Percentiles rank a stretch among this genome's conserved stretches.
Conservation (phyloP, 148 eudicot genomes). For the Mesembryanthemum crystallinum region DNA sequence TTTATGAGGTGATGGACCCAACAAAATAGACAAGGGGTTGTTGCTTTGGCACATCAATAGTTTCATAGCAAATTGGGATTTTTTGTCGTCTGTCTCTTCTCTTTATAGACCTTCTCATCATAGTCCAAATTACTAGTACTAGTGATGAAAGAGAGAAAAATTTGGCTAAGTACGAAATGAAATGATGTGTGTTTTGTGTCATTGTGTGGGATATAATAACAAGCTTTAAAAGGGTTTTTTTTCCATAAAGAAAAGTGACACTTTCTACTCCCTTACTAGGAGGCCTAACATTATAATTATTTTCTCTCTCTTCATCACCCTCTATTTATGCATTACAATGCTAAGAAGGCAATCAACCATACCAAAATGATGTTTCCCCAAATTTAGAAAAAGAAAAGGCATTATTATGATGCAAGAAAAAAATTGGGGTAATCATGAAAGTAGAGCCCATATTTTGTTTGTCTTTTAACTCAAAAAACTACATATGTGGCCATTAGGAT, state of each 20-base stretch:
- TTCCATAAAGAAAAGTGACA: not conserved
- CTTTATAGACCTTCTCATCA: not conserved
- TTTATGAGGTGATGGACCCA: slow-evolving; percentile 1
- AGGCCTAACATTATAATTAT: not conserved
- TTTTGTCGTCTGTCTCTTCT: slow-evolving; percentile 14
- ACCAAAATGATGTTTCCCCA: slow-evolving; percentile 19
- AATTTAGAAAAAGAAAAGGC: slow-evolving; percentile 21
- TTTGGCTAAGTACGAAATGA: not conserved
- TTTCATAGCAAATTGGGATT: slow-evolving; percentile 2
- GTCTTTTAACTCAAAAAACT: slow-evolving; percentile 21
- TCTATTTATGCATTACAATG: slow-evolving; percentile 8
- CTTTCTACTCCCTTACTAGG: not conserved
- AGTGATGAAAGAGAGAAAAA: not conserved
- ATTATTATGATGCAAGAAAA: not conserved
- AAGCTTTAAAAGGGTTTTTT: not conserved
- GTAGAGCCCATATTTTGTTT: slow-evolving; percentile 8
- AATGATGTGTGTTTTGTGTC: not conserved
- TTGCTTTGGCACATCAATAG: slow-evolving; percentile 34
- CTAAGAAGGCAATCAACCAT: not conserved
- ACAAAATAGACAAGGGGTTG: slow-evolving; percentile 23
- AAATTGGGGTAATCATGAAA: slow-evolving; percentile 24
- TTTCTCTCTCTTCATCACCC: not conserved
- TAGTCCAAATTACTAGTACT: not conserved
- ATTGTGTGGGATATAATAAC: not conserved
- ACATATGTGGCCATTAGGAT: slow-evolving; percentile 31